phyloP scores from a whole-genome alignment of 805 yeast species.

The Ogataea nakhonphanomensis region DNA sequence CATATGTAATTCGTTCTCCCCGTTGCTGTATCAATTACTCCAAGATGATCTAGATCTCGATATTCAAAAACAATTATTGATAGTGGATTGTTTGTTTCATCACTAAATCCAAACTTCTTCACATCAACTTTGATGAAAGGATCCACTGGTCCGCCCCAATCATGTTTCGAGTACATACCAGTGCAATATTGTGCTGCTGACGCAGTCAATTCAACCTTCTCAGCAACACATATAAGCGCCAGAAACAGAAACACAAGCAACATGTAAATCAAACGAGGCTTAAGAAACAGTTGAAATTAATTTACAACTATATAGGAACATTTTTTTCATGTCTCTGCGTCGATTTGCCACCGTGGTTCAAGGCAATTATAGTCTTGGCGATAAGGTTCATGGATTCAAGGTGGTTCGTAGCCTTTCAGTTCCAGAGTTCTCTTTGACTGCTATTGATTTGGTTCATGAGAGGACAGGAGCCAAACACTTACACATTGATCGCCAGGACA shows the following conservation, averaged over 20 bases:
- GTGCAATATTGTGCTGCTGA: constrained; percentile 68
- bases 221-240: constrained; percentile 30
- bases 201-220: constrained; percentile 47
- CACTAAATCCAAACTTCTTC: constrained; percentile 26
- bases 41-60: constrained; percentile 68
- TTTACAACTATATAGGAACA: not conserved
- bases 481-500: constrained; percentile 80
- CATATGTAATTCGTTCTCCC: constrained; percentile 64
- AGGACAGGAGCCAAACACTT: constrained; percentile 76
- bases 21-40: constrained; percentile 41
- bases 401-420: constrained; percentile 62
- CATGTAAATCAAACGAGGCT: not conserved
- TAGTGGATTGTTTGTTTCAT: constrained; percentile 41
- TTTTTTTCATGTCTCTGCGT: constrained; percentile 15
- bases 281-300: not conserved
- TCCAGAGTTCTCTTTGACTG: constrained; percentile 79
- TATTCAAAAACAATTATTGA: constrained; percentile 81
- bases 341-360: constrained; percentile 12
- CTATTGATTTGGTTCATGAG: constrained; percentile 66
- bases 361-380: constrained; percentile 61
- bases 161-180: constrained; percentile 84
- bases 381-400: constrained; percentile 60
- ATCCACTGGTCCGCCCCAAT: constrained; percentile 78
- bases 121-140: constrained; percentile 57
- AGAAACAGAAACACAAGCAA: constrained; percentile 3